Evolutionary conservation across 768 basidiomycete species (phyloP), one percentile per base, ranked within the genome.

Genomic region (Trametes punicea): DNA sequence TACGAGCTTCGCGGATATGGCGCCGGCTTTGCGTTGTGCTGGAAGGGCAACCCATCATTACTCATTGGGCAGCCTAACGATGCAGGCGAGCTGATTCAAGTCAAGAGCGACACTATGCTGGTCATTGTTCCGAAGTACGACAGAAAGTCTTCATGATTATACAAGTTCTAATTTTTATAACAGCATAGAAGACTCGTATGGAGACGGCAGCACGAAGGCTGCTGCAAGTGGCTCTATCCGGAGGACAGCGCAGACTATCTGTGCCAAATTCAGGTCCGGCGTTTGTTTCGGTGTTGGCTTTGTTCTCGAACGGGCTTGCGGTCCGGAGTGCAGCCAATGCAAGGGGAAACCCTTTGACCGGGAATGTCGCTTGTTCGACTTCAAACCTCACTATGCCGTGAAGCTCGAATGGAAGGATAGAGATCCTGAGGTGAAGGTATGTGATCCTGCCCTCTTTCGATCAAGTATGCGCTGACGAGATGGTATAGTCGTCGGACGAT

Each of bases 201-300:
- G 65, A 16, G 60, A 63, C 6, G 51, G 56, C 38, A 15, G 38
- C 3, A n/a, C 13, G 20, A 16, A 20, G 20, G n/a, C 31, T 4
- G 36, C 41, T 11, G 10, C 55, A 6, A 40, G 27, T 2, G 36
- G 51, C 21, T 45, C 52, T 8, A 46, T 54, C 2, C 36, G 30
- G 21, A 31, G 51, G 36, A 46, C 47, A 50, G 73, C 74, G 44
- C 69, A 77, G 45, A 97, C 95, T 70, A 76, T 90, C 23, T 90
- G 88, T 61, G 93, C 93, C 18, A 88, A 90, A 63, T 78, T 96
- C 59, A 77, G 79, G 18, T 89, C 90, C 45, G 93, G 94, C 26
- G 85, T 93, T 7, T 79, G 90, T 27, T 93, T 92, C 69, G 95
- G 95, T 4, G 78, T 96, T 25, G 90, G 93, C 3, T 82, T 90